Evolutionary conservation across 352 stramenopile species (phyloP).

Genomic region (Phytopythium oedochilum): DNA sequence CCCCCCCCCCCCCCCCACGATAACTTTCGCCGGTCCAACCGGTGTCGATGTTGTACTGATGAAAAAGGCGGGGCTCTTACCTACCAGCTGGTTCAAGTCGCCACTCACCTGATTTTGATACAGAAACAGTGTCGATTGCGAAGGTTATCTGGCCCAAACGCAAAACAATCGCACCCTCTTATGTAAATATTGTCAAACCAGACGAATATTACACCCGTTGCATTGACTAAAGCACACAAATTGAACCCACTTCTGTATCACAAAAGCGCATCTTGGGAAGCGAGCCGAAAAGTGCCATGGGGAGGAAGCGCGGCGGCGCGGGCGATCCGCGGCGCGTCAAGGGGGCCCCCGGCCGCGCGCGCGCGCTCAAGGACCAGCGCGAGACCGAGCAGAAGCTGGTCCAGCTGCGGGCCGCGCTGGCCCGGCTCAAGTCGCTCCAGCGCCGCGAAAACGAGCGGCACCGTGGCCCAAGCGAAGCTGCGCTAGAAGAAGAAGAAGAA

Average conservation of each 20-base stretch:
- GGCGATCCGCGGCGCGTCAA: conserved; percentile 17
- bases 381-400: conserved; percentile 49
- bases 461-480: too few species aligned
- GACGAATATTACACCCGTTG: not conserved
- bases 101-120: not conserved
- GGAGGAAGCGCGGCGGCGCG: not conserved
- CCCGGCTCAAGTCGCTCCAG: conserved; percentile 21
- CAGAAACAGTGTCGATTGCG: too few species aligned
- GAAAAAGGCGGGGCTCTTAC: too few species aligned
- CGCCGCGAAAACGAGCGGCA: conserved; percentile 1
- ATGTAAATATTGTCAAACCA: too few species aligned
- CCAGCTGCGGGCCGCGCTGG: conserved; percentile 29
- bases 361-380: conserved; percentile 32
- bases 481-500: not conserved
- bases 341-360: conserved; percentile 25
- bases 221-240: too few species aligned
- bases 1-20: too few species aligned
- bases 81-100: conserved; percentile 6
- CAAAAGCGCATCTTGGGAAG: too few species aligned
- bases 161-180: too few species aligned
- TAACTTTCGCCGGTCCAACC: too few species aligned
- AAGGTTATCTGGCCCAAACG: too few species aligned
- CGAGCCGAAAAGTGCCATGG: not conserved
- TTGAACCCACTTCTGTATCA: too few species aligned
- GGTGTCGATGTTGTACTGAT: too few species aligned